Evolutionary conservation across 306 rosid genomes (phyloP).

Genomic region (Vigna unguiculata): DNA sequence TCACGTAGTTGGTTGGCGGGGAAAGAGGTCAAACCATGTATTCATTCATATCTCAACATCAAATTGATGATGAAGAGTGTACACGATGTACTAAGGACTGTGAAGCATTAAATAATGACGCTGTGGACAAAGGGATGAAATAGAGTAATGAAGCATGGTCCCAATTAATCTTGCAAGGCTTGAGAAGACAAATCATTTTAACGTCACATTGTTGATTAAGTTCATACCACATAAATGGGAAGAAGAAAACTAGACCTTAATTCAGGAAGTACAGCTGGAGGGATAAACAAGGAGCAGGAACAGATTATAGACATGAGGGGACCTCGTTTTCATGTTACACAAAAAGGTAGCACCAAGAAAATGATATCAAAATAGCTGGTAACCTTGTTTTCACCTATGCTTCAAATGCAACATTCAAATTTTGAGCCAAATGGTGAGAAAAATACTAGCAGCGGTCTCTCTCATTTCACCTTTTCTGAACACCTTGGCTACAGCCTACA

Average conservation of each 20-base stretch:
- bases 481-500: constrained; percentile 3
- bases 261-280: constrained; percentile 50
- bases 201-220: constrained; percentile 43
- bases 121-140: constrained; percentile 41
- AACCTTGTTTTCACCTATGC: constrained; percentile 46
- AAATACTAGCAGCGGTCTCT: constrained; percentile 11
- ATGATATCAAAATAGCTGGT: constrained; percentile 31
- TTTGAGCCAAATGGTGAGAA: constrained; percentile 40
- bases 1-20: constrained; percentile 40
- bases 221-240: constrained; percentile 31
- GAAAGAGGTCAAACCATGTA: constrained; percentile 39
- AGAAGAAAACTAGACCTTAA: constrained; percentile 39
- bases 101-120: constrained; percentile 45
- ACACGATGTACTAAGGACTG: constrained; percentile 26
- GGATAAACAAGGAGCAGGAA: constrained; percentile 38
- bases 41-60: constrained; percentile 44
- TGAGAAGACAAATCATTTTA: constrained; percentile 32
- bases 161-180: constrained; percentile 35
- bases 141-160: constrained; percentile 41
- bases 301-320: constrained; percentile 45
- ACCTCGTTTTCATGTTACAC: constrained; percentile 41
- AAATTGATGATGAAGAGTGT: constrained; percentile 37
- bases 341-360: constrained; percentile 9
- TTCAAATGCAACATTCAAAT: constrained; percentile 22
- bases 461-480: constrained; percentile 29